A percentile compares a stretch with the other conserved stretches of the same genome.
Evolutionary conservation across 108 stramenopile genomes (phyloP).

Genomic region (Mayamaea pseudoterrestris): DNA sequence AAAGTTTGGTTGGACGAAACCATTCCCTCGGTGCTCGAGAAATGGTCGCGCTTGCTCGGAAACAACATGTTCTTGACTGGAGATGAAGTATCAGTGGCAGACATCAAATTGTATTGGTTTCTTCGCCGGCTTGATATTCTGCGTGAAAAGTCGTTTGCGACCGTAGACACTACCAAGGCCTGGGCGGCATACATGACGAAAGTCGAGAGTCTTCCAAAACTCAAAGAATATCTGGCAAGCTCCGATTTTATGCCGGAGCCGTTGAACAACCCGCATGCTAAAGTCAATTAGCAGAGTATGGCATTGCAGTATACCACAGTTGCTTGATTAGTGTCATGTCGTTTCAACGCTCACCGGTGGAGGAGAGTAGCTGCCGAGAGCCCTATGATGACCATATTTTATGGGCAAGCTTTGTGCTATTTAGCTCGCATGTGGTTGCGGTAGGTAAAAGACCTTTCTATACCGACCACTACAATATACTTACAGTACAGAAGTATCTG

Average conservation of each 20-base stretch:
- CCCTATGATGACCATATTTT: too few species aligned
- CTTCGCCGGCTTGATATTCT: conserved; percentile 7
- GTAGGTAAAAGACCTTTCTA: too few species aligned
- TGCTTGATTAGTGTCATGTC: too few species aligned
- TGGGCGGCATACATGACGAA: conserved; percentile 13
- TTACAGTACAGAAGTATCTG: too few species aligned
- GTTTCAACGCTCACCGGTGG: too few species aligned
- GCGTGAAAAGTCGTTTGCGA: conserved; percentile 1
- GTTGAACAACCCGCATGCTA: conserved; percentile 13
- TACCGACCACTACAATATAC: too few species aligned
- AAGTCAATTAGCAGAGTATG: too few species aligned
- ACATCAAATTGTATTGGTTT: conserved; percentile 18
- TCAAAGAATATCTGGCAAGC: conserved; percentile 10
- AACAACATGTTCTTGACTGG: conserved; percentile 6
- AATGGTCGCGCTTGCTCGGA: background rate
- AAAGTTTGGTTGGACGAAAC: conserved; percentile 5
- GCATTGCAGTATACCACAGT: too few species aligned
- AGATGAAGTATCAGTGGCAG: conserved; percentile 3
- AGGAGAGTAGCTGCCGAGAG: too few species aligned
- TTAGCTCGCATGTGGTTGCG: too few species aligned
- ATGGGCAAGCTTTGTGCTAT: too few species aligned
- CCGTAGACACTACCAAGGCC: background rate
- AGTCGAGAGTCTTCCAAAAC: conserved; percentile 3
- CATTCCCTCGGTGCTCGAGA: background rate
- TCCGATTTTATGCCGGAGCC: conserved; percentile 6